phyloP scores from a whole-genome alignment of 139 green algal genomes.

The Ettlia oleoabundans region DNA sequence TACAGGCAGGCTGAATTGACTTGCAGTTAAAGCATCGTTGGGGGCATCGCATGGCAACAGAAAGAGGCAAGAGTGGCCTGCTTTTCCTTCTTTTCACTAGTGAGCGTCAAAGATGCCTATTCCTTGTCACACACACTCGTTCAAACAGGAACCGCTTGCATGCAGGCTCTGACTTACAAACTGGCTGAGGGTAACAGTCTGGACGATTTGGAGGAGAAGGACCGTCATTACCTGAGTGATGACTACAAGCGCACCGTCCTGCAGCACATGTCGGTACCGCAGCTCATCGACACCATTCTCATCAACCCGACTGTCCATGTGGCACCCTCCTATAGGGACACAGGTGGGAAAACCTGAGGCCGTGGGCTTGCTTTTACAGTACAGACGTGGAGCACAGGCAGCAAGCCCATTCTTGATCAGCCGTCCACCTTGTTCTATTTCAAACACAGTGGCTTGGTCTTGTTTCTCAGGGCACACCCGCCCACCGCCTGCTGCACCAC shows the following conservation, averaged over 20 bases:
- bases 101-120: background rate
- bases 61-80: background rate
- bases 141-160: background rate
- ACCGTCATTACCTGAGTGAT: conserved; percentile 81
- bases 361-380: background rate
- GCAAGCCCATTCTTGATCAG: background rate
- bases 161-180: conserved; percentile 64
- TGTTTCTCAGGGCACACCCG: background rate
- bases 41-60: no score
- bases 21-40: no score
- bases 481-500: background rate
- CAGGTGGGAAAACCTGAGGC: background rate
- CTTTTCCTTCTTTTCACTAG: background rate
- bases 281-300: conserved; percentile 95
- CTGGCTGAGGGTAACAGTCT: conserved; percentile 48
- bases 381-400: background rate
- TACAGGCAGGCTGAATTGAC: no score
- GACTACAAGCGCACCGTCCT: conserved; percentile 85
- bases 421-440: conserved; percentile 16
- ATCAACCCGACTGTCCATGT: conserved; percentile 89
- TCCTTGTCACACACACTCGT: background rate
- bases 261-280: conserved; percentile 80
- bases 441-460: no score
- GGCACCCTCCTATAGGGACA: conserved; percentile 60
- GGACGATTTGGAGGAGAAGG: conserved; percentile 66